Base-by-base conservation (phyloP, 2,329 filamentous ascomycete genomes). In the Ophiostoma quercus region DNA sequence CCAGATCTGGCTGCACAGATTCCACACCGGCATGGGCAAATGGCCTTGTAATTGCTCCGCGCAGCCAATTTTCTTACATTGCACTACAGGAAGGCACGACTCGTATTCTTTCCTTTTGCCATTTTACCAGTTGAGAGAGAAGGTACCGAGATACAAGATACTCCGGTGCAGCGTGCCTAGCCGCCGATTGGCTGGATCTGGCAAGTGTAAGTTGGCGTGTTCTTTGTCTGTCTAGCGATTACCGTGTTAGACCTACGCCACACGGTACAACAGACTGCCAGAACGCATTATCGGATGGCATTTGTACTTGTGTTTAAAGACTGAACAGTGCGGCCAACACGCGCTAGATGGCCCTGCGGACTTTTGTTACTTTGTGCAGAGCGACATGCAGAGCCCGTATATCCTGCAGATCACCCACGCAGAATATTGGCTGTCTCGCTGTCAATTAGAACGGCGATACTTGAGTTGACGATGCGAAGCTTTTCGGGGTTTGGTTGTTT, bases 41-140 rank as follows among this genome's bases (percentile, higher is more conserved):
- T 66, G 62, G 63, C 63, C 11, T 66, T 25, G n/a, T 12, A 25
- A 57, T 57, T 57, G n/a, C 9, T 57, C 51, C 51, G 51, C 16
- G 51, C 9, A 5, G 16, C 9, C 22, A 8, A 22, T 25, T 29
- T 29, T 57, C 51, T 57, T 57, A 57, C 51, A 25, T 12, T 57
- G 22, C n/a, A 25, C 19, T 19, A 25, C 22, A 29, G 51, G 7
- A 47, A 47, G 19, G 19, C 14, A 54, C 47, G 47, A 54, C 47
- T 54, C 47, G 47, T 22, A 19, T n/a, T 54, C 47, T 54, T 9
- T 54, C 47, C 47, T 29, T 54, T 22, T n/a, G 47, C 41, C 16
- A 47, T 47, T 47, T 47, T 47, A 19, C 43, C 43, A 47, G 12
- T 43, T 43, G 12, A 47, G 3, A 19, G n/a, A 57, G 8, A 11